A percentile compares a stretch with the other conserved stretches of the same genome.
phyloP scores from a whole-genome alignment of 768 basidiomycete species.

The Trametes cingulata region DNA sequence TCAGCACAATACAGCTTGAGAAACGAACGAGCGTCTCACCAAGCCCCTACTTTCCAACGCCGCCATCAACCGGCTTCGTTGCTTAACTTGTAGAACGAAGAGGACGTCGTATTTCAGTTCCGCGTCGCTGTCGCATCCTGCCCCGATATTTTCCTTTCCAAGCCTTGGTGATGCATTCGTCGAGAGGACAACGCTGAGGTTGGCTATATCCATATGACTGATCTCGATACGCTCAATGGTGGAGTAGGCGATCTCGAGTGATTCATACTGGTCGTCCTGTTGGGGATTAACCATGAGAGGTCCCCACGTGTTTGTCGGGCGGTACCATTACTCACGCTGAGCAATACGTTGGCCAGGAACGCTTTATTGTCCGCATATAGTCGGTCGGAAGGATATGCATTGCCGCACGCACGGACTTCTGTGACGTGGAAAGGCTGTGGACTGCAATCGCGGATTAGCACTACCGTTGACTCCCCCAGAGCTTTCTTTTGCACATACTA shows the following conservation, averaged over 20 bases:
- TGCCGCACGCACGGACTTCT: constrained; percentile 40
- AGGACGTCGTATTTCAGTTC: constrained; percentile 27
- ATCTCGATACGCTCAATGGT: constrained; percentile 30
- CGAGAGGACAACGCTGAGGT: neutral
- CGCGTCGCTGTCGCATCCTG: constrained; percentile 11
- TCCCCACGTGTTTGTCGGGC: neutral
- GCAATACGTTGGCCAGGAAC: constrained; percentile 53
- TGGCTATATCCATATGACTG: neutral
- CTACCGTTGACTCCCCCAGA: neutral
- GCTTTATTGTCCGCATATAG: constrained; percentile 53
- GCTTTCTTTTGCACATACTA: constrained; percentile 42
- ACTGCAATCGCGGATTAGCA: constrained; percentile 33
- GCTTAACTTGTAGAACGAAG: constrained; percentile 40
- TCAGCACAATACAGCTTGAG: neutral
- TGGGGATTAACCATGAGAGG: neutral
- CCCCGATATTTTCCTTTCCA: constrained; percentile 17
- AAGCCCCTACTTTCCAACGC: constrained; percentile 47
- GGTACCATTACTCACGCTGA: constrained; percentile 20
- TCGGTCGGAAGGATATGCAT: constrained; percentile 42
- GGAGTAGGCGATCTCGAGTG: constrained; percentile 47
- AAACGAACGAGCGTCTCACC: constrained; percentile 32
- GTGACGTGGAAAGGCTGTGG: constrained; percentile 59
- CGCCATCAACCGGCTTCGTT: constrained; percentile 41
- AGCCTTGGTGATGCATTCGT: constrained; percentile 12
- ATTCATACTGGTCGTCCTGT: constrained; percentile 52